Percentiles rank a stretch among this genome's conserved stretches.
These are phyloP conservation scores for Colletotrichum destructivum DNA, from an alignment of 2,329 filamentous ascomycete genomes.

Conservation along the genomic window DNA sequence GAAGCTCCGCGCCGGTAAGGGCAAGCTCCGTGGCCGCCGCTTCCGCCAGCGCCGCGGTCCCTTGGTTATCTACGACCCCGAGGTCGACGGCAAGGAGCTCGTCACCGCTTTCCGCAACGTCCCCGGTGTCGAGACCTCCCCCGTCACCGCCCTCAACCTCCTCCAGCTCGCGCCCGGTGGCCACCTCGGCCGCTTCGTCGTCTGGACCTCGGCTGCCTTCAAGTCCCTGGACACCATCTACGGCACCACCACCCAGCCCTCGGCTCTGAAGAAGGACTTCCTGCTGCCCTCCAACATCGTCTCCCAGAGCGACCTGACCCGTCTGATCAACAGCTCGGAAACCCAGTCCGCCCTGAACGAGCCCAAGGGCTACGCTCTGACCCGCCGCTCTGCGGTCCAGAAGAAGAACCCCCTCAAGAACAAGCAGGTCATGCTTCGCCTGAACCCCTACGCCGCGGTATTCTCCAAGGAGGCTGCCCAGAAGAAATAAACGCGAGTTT, in stretches of 20 bases:
- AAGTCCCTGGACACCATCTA: constrained; percentile 97
- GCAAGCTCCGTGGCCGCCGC: constrained; percentile 96
- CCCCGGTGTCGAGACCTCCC: constrained; percentile 95
- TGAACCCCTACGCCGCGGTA: constrained; percentile 96
- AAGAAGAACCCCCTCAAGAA: constrained; percentile 99
- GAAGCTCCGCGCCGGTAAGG: constrained; percentile 98
- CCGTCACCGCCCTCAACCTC: constrained; percentile 95
- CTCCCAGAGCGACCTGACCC: constrained; percentile 93
- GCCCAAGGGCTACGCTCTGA: constrained; percentile 89
- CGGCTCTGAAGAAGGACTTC: constrained; percentile 99
- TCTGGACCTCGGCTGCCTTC: constrained; percentile 99
- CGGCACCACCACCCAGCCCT: constrained; percentile 90
- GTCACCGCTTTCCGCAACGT: constrained; percentile 98
- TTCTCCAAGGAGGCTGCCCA: constrained; percentile 82
- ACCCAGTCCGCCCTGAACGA: constrained; percentile 95
- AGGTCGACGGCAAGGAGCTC: constrained; percentile 95
- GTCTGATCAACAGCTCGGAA: constrained; percentile 99
- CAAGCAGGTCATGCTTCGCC: constrained; percentile 97
- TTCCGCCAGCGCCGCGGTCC: constrained; percentile 98
- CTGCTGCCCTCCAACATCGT: constrained; percentile 93
- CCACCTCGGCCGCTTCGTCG: constrained; percentile 98
- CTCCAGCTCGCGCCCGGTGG: constrained; percentile 99
- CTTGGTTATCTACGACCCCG: constrained; percentile 97
- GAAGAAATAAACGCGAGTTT: constrained; percentile 56
- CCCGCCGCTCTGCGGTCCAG: constrained; percentile 92